Percentiles rank a stretch among this genome's conserved stretches.
Conservation (phyloP, 306 rosid genomes). For the Vigna nakashimae region DNA sequence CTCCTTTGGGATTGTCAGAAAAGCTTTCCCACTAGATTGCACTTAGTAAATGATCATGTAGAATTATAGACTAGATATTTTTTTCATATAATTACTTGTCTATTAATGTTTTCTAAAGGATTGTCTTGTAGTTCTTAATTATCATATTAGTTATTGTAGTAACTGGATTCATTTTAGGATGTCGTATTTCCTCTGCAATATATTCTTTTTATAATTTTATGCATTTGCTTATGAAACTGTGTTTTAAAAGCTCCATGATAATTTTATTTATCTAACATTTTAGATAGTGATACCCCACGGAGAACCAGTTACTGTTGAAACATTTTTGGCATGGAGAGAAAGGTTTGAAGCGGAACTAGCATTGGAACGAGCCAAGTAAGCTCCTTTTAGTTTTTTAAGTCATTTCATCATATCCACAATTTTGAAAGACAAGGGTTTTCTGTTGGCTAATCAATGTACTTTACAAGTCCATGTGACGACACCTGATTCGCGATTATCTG, state of each 20-base stretch:
- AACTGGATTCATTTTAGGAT: slow-evolving; percentile 14
- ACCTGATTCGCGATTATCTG: slow-evolving; percentile 14
- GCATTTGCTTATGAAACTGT: slow-evolving; percentile 9
- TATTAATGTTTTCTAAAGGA: slow-evolving; percentile 7
- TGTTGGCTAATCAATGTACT: slow-evolving; percentile 29
- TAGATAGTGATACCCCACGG: slow-evolving; percentile 94
- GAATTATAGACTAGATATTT: slow-evolving; percentile 3
- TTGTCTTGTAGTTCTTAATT: slow-evolving; percentile 17
- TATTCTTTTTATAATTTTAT: slow-evolving; percentile 30
- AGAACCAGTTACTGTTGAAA: slow-evolving; percentile 90
- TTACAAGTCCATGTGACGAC: neutral
- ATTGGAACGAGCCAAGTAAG: slow-evolving; percentile 99
- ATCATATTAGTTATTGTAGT: neutral
- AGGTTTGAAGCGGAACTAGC: slow-evolving; percentile 99
- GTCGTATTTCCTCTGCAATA: slow-evolving; percentile 30
- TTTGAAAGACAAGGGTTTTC: slow-evolving; percentile 29
- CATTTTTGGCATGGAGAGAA: slow-evolving; percentile 97
- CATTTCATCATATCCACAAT: slow-evolving; percentile 17
- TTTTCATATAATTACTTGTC: slow-evolving; percentile 1
- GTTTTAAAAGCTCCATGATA: slow-evolving; percentile 45
- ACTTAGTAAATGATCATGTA: slow-evolving; percentile 4
- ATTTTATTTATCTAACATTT: slow-evolving; percentile 35
- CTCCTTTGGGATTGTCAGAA: neutral
- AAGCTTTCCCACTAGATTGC: neutral
- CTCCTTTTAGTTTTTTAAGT: slow-evolving; percentile 37